Conservation (phyloP, 768 basidiomycete species). For the Boletus speciosus region DNA sequence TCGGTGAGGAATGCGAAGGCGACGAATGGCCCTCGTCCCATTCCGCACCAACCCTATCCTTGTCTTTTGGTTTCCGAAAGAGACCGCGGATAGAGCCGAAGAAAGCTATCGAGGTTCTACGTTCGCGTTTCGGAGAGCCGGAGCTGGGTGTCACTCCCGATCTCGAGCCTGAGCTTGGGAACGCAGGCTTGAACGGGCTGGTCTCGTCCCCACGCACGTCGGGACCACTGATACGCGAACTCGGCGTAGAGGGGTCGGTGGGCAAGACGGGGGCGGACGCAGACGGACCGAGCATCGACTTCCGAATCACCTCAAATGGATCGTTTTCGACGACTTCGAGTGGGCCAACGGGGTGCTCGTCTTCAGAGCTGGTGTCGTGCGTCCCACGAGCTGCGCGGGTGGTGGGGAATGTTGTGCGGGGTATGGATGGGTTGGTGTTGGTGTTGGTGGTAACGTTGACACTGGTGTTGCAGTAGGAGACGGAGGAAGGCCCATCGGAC, state of each 20-base stretch:
- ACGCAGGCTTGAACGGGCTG: neutral
- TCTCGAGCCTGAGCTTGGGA: neutral
- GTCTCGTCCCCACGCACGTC: neutral
- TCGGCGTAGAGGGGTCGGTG: neutral
- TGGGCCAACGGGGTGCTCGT: slow-evolving; percentile 11
- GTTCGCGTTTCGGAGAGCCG: slow-evolving; percentile 14
- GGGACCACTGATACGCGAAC: neutral
- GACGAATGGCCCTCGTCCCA: slow-evolving; percentile 12
- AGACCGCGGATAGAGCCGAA: slow-evolving; percentile 27
- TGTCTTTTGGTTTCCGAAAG: slow-evolving; percentile 23
- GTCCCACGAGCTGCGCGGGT: neutral
- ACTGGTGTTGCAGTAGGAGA: neutral
- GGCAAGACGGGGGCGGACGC: neutral
- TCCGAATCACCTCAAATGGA: slow-evolving; percentile 19
- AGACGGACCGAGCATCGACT: slow-evolving; percentile 1
- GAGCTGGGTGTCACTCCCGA: neutral
- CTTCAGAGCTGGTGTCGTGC: slow-evolving; percentile 19
- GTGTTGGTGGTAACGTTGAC: neutral
- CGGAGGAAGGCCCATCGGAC: neutral
- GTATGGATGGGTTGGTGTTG: neutral
- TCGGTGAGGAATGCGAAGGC: neutral
- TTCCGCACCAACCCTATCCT: neutral
- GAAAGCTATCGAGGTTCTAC: slow-evolving; percentile 18
- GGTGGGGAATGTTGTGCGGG: neutral
- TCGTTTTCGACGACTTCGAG: slow-evolving; percentile 26